Percentiles rank a stretch among this genome's conserved stretches.
These are phyloP conservation scores for Fusarium tupiense DNA, from an alignment of 2,329 filamentous ascomycete species.

Conservation along the genomic window DNA sequence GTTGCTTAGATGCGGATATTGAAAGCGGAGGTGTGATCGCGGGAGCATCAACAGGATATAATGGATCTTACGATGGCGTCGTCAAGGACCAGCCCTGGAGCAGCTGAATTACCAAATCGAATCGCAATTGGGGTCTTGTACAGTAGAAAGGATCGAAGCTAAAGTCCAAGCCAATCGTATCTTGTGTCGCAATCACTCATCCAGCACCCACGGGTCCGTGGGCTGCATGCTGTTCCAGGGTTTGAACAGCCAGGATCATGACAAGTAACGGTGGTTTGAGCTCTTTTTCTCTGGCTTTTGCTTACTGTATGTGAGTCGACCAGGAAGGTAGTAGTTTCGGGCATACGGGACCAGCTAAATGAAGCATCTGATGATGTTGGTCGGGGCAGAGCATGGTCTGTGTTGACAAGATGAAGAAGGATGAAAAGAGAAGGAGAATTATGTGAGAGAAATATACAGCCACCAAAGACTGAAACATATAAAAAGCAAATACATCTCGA, in stretches of 20 bases:
- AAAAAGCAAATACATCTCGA: slow-evolving; percentile 7
- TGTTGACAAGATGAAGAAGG: not conserved
- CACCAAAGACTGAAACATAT: not conserved
- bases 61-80: slow-evolving; percentile 33
- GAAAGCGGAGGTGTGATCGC: slow-evolving; percentile 26
- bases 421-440: not conserved
- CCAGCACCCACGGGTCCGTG: slow-evolving; percentile 4
- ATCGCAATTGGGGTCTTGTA: not conserved
- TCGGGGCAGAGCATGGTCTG: not conserved
- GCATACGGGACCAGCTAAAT: slow-evolving; percentile 2
- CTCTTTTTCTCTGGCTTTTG: not conserved
- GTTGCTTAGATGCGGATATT: not conserved
- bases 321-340: slow-evolving; percentile 18
- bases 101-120: slow-evolving; percentile 5
- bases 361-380: slow-evolving; percentile 6
- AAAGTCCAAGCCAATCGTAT: slow-evolving; percentile 19
- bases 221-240: slow-evolving; percentile 3
- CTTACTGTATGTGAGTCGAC: not conserved
- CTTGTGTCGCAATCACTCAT: not conserved
- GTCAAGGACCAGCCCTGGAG: slow-evolving; percentile 19
- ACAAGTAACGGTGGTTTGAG: not conserved
- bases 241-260: slow-evolving; percentile 21
- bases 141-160: not conserved
- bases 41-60: slow-evolving; percentile 18
- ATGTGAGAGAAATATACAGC: not conserved